Evolutionary conservation across 1,139 yeast genomes (phyloP).

Genomic region (Saccharomycopsis hybrid): DNA sequence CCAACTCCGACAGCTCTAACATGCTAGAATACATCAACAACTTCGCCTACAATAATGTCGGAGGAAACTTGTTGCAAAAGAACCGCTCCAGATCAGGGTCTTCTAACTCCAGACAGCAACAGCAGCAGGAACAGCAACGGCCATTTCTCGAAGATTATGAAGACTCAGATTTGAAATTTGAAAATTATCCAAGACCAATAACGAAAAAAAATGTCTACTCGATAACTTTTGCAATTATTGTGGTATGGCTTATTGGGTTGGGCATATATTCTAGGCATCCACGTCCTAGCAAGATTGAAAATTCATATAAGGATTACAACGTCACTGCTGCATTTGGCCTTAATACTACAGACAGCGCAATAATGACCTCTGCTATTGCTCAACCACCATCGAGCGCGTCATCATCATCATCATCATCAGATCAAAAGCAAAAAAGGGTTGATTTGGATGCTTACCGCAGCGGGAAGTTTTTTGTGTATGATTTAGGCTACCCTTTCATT

Average conservation of each 20-base stretch:
- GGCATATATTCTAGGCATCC: slow-evolving; percentile 23
- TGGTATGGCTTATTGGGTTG: slow-evolving; percentile 25
- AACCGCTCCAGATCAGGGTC: slow-evolving; percentile 1
- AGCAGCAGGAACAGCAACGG: slow-evolving; percentile 1
- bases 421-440: slow-evolving; percentile 22
- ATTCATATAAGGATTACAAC: slow-evolving; percentile 12
- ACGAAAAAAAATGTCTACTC: slow-evolving; percentile 13
- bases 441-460: slow-evolving; percentile 27
- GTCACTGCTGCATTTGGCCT: slow-evolving; percentile 17
- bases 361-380: not conserved
- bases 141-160: slow-evolving; percentile 1
- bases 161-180: not conserved
- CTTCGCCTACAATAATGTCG: slow-evolving; percentile 19
- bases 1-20: slow-evolving; percentile 2
- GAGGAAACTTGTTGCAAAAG: slow-evolving; percentile 6
- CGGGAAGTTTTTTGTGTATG: slow-evolving; percentile 28
- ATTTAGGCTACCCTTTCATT: slow-evolving; percentile 22
- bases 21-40: slow-evolving; percentile 14
- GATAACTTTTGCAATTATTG: slow-evolving; percentile 20
- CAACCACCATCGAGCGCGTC: not conserved
- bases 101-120: not conserved
- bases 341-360: not conserved
- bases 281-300: not conserved
- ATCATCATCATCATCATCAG: not conserved
- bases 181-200: slow-evolving; percentile 14